Percentiles rank a stretch among this genome's conserved stretches.
Conservation (phyloP, 345 rosid species). For the Combretum micranthum region DNA sequence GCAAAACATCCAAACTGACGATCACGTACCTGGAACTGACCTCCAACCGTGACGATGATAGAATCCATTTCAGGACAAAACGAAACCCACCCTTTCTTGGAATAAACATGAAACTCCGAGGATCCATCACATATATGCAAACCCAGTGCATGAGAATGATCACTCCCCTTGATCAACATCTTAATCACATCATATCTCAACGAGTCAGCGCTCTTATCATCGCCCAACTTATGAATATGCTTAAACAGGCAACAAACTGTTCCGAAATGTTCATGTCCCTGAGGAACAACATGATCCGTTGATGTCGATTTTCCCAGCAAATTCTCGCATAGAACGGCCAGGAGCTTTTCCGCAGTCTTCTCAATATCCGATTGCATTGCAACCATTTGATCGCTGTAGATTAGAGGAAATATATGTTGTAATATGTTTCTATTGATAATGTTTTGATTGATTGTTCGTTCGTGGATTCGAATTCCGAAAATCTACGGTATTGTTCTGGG, state of each 20-base stretch:
- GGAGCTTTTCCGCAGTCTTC: slow-evolving; percentile 41
- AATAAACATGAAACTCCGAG: slow-evolving; percentile 73
- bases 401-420: background rate
- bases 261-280: slow-evolving; percentile 20
- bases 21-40: slow-evolving; percentile 51
- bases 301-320: slow-evolving; percentile 1
- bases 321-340: slow-evolving; percentile 16
- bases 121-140: slow-evolving; percentile 44
- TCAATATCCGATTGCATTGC: slow-evolving; percentile 32
- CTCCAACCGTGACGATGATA: slow-evolving; percentile 63
- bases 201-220: slow-evolving; percentile 17
- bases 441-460: no score
- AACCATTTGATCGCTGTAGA: slow-evolving; percentile 60
- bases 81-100: slow-evolving; percentile 82
- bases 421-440: no score
- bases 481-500: no score
- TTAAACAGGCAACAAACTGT: slow-evolving; percentile 41
- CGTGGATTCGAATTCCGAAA: no score
- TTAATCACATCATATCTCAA: slow-evolving; percentile 62
- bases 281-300: slow-evolving; percentile 3
- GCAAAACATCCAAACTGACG: no score
- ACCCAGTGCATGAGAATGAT: slow-evolving; percentile 61
- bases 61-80: slow-evolving; percentile 62
- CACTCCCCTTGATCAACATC: slow-evolving; percentile 69
- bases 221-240: slow-evolving; percentile 23